A percentile compares a stretch with the other conserved stretches of the same genome.
These are phyloP conservation scores for Russula dissimulans DNA, from an alignment of 768 basidiomycete genomes.

Conservation along the genomic window DNA sequence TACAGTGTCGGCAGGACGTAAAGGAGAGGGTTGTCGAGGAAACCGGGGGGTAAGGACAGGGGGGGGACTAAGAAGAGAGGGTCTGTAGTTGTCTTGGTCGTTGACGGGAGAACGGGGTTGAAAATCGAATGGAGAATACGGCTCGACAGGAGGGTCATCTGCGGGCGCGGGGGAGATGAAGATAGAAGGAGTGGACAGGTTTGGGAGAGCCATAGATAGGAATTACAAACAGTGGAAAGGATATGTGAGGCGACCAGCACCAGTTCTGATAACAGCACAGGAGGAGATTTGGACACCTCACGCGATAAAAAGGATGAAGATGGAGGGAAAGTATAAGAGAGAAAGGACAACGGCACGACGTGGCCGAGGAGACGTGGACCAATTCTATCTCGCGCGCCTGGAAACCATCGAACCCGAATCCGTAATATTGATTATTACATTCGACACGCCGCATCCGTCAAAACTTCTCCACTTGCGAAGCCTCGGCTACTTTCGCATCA, in stretches of 20 bases:
- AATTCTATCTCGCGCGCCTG: neutral
- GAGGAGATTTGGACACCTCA: slow-evolving; percentile 10
- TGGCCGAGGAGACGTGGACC: no score
- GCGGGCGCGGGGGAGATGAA: slow-evolving; percentile 60
- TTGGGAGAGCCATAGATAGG: slow-evolving; percentile 25
- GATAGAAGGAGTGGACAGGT: slow-evolving; percentile 51
- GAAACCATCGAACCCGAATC: neutral
- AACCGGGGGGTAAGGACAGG: slow-evolving; percentile 36
- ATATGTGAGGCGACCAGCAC: slow-evolving; percentile 29
- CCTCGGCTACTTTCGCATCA: slow-evolving; percentile 54
- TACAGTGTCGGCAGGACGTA: slow-evolving; percentile 33
- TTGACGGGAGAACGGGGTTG: slow-evolving; percentile 24
- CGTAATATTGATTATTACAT: no score
- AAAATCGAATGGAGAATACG: slow-evolving; percentile 52
- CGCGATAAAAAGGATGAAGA: slow-evolving; percentile 25
- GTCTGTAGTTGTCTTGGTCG: slow-evolving; percentile 43
- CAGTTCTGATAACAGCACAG: slow-evolving; percentile 19
- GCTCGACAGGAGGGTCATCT: slow-evolving; percentile 41
- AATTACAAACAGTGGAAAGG: neutral
- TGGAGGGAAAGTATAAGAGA: neutral
- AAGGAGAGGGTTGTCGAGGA: slow-evolving; percentile 39
- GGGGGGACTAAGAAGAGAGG: slow-evolving; percentile 50
- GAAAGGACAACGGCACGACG: no score
- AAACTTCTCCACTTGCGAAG: slow-evolving; percentile 28
- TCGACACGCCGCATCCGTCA: slow-evolving; percentile 1